These are phyloP conservation scores for Scenedesmus sp. DNA, from an alignment of 163 green algal species.

Conservation along the genomic window DNA sequence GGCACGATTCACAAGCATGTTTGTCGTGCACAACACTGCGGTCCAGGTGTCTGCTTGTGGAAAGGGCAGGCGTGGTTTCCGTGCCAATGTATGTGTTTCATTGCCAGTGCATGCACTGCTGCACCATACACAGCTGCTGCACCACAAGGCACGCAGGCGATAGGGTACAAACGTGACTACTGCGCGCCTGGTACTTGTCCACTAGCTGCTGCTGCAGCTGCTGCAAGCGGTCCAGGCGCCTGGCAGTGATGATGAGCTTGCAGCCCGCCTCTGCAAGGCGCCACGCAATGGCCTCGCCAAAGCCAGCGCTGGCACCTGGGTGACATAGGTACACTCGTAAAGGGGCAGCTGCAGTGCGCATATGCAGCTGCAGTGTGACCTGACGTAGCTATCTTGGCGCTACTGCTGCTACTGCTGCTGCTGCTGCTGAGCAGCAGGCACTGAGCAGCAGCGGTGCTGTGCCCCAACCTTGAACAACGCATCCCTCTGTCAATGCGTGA, in stretches of 20 bases:
- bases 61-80: not conserved
- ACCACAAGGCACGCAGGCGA: not conserved
- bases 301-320: constrained; percentile 74
- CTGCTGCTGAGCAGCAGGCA: not conserved
- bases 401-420: constrained; percentile 11
- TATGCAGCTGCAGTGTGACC: not conserved
- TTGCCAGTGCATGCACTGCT: not conserved
- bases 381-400: not conserved
- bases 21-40: not conserved
- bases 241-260: constrained; percentile 76
- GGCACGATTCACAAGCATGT: not conserved
- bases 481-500: not conserved
- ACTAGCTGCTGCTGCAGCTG: constrained; percentile 57
- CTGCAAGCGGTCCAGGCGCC: constrained; percentile 73
- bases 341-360: no score
- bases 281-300: constrained; percentile 79
- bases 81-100: not conserved
- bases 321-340: not conserved
- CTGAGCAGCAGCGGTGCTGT: not conserved
- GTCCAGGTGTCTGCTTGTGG: not conserved
- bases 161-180: not conserved
- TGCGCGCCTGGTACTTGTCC: constrained; percentile 25
- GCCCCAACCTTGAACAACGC: not conserved
- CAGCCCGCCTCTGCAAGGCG: constrained; percentile 78
- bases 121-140: not conserved